These are phyloP conservation scores for Diaporthe caulivora DNA, from an alignment of 2,329 filamentous ascomycete species.

Conservation along the genomic window DNA sequence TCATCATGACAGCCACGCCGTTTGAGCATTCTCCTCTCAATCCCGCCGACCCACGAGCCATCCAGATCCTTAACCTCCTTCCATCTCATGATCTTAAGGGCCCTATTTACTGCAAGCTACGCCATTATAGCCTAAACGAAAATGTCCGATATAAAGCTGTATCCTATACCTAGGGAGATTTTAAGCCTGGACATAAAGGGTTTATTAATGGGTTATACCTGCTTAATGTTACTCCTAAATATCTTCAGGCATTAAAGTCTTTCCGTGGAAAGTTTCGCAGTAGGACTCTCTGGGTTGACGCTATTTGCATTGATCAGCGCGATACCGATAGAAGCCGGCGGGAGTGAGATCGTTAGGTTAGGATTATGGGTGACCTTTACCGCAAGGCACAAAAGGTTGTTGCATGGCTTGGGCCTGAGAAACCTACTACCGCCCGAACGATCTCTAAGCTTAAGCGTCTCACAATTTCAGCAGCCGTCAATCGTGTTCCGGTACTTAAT, in stretches of 20 bases:
- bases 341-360: slow-evolving; percentile 3
- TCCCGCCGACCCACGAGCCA: neutral
- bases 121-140: neutral
- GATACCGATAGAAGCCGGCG: neutral
- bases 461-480: too few relatives aligned
- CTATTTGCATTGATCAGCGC: slow-evolving; percentile 12
- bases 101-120: neutral
- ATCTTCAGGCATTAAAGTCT: neutral
- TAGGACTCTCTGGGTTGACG: neutral
- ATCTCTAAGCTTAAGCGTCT: neutral
- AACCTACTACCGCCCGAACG: neutral
- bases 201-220: neutral
- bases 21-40: neutral
- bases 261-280: neutral
- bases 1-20: neutral
- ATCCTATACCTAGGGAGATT: neutral
- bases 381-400: neutral
- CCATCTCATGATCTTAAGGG: neutral
- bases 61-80: neutral
- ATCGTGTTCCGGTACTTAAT: too few relatives aligned
- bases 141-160: slow-evolving; percentile 1
- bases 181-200: neutral
- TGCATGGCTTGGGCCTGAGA: slow-evolving; percentile 3
- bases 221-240: slow-evolving; percentile 14
- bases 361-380: slow-evolving; percentile 7